Evolutionary conservation across 2,329 filamentous ascomycete genomes (phyloP).

Genomic region (Cyphellophora europaea): DNA sequence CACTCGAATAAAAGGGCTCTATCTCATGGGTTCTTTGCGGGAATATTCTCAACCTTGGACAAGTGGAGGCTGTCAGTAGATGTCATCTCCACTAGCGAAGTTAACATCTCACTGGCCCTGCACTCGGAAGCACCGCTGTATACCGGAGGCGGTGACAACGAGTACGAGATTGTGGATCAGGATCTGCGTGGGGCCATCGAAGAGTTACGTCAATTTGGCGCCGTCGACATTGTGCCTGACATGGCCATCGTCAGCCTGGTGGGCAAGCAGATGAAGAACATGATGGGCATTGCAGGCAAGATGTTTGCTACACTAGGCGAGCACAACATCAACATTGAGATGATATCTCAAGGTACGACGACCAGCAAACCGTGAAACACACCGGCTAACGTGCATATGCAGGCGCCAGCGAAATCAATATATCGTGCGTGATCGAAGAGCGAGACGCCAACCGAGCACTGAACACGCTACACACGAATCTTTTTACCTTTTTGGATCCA

Average conservation of each 20-base stretch:
- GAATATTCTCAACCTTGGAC: constrained; percentile 86
- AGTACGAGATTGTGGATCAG: constrained; percentile 47
- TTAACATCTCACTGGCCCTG: constrained; percentile 94
- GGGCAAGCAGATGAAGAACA: constrained; percentile 94
- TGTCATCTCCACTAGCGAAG: constrained; percentile 90
- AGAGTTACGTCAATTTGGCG: constrained; percentile 71
- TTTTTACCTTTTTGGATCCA: constrained; percentile 89
- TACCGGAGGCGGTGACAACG: constrained; percentile 36
- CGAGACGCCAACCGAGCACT: constrained; percentile 84
- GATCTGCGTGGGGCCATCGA: constrained; percentile 57
- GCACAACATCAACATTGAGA: constrained; percentile 93
- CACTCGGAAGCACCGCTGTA: constrained; percentile 61
- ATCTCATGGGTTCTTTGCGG: constrained; percentile 90
- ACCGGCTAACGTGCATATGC: constrained; percentile 1
- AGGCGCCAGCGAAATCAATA: constrained; percentile 98
- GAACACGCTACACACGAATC: constrained; percentile 90
- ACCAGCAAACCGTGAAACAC: no score
- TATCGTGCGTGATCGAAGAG: constrained; percentile 92
- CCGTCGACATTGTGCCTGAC: constrained; percentile 78
- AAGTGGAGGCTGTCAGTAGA: constrained; percentile 83
- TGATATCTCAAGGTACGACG: constrained; percentile 91
- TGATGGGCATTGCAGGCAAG: constrained; percentile 82
- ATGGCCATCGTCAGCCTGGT: constrained; percentile 97
- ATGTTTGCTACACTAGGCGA: constrained; percentile 95
- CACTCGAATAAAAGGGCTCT: constrained; percentile 96